These are phyloP conservation scores for Wickerhamiella occidentalis DNA, from an alignment of 805 yeast genomes.

Conservation along the genomic window DNA sequence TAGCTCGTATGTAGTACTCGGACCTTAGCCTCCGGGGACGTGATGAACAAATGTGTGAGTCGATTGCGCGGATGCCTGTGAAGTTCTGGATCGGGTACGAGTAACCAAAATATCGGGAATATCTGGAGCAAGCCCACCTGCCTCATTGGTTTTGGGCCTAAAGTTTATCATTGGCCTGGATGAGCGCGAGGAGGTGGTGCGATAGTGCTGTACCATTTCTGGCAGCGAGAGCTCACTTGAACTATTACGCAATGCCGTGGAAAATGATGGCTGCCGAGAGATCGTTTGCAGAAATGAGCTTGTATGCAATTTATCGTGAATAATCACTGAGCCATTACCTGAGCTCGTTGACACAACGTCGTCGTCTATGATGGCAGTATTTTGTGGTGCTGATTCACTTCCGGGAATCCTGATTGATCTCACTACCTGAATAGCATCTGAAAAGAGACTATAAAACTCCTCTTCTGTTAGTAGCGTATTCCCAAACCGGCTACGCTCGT, in stretches of 20 bases:
- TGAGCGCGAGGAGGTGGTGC: not conserved
- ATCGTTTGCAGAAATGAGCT: not conserved
- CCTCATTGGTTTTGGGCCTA: too few relatives aligned
- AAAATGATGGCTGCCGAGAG: constrained; percentile 1
- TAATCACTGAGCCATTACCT: not conserved
- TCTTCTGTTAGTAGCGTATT: not conserved
- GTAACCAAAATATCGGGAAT: not conserved
- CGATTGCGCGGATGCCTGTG: not conserved
- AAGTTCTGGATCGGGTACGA: not conserved
- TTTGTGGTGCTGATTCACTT: not conserved
- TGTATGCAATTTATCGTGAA: not conserved
- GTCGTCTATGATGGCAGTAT: not conserved
- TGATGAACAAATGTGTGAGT: not conserved
- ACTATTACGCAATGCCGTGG: constrained; percentile 2
- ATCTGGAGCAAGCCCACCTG: not conserved
- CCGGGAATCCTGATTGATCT: not conserved
- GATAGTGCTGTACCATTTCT: not conserved
- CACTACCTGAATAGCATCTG: not conserved
- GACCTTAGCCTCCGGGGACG: too few relatives aligned
- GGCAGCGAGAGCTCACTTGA: constrained; percentile 2
- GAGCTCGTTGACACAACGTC: not conserved
- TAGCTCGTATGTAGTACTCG: too few relatives aligned
- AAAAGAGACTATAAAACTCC: constrained; percentile 2
- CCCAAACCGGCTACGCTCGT: constrained; percentile 7
- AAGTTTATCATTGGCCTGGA: not conserved